A percentile compares a stretch with the other conserved stretches of the same genome.
Conservation (phyloP, 139 green algal genomes). For the Penium margaritaceum region DNA sequence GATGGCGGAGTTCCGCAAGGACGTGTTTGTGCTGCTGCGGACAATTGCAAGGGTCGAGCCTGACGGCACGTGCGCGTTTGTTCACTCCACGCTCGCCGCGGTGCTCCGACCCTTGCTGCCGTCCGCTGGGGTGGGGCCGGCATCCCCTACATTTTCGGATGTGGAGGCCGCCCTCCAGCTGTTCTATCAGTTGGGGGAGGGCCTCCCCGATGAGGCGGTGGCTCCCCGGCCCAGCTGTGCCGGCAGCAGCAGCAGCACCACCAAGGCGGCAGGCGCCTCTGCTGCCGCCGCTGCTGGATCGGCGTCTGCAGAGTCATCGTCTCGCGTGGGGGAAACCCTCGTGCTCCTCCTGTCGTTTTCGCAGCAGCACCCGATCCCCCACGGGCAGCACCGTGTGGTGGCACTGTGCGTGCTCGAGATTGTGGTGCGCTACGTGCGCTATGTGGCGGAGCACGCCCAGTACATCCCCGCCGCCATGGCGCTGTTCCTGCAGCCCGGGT, state of each 20-base stretch:
- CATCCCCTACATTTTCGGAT: constrained; percentile 24
- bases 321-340: no score
- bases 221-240: no score
- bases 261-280: no score
- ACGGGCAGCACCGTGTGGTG: constrained; percentile 27
- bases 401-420: constrained; percentile 35
- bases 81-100: constrained; percentile 28
- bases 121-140: neutral
- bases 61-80: constrained; percentile 38
- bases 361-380: no score
- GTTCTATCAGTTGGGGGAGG: constrained; percentile 47
- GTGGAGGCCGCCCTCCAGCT: constrained; percentile 44
- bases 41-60: constrained; percentile 41
- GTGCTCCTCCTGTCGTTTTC: no score
- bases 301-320: no score
- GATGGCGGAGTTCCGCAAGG: constrained; percentile 42
- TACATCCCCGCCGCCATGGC: constrained; percentile 36
- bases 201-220: constrained; percentile 30
- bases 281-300: no score
- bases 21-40: constrained; percentile 46
- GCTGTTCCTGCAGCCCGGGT: constrained; percentile 37
- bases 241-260: no score
- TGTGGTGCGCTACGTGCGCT: constrained; percentile 41
- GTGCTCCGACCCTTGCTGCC: no score
- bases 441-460: constrained; percentile 29